A percentile compares a stretch with the other conserved stretches of the same genome.
Conservation (phyloP, 345 rosid genomes). For the Ceriops tagal region DNA sequence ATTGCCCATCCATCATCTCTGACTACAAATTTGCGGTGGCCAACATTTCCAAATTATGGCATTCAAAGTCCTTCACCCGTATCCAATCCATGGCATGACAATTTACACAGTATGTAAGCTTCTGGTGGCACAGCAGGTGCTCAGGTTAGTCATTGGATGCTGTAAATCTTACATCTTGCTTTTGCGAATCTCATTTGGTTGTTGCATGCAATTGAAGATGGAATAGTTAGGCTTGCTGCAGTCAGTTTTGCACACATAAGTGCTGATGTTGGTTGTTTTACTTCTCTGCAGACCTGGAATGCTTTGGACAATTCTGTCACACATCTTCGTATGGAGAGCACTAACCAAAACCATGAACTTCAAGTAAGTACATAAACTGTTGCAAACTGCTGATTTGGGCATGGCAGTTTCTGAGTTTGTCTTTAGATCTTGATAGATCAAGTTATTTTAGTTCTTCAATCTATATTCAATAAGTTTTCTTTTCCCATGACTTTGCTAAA, state of each 20-base stretch:
- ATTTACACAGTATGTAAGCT: slow-evolving; percentile 31
- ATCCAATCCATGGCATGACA: slow-evolving; percentile 50
- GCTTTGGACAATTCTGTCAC: slow-evolving; percentile 53
- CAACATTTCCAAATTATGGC: slow-evolving; percentile 38
- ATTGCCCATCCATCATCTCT: slow-evolving; percentile 41
- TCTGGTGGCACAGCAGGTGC: slow-evolving; percentile 25
- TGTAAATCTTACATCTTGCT: background rate
- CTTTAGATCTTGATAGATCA: slow-evolving; percentile 10
- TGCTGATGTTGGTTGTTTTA: slow-evolving; percentile 10
- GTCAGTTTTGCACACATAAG: background rate
- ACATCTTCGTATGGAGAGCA: slow-evolving; percentile 34
- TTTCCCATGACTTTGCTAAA: slow-evolving; percentile 34
- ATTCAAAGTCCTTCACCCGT: slow-evolving; percentile 34
- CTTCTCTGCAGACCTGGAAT: slow-evolving; percentile 67
- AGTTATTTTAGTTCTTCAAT: slow-evolving; percentile 9
- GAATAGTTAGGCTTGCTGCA: slow-evolving; percentile 17
- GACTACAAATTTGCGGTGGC: slow-evolving; percentile 47
- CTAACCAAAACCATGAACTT: slow-evolving; percentile 33
- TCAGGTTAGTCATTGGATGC: slow-evolving; percentile 40
- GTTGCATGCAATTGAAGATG: slow-evolving; percentile 16
- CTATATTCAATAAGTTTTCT: slow-evolving; percentile 22
- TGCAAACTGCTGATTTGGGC: slow-evolving; percentile 35
- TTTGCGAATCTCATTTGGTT: background rate
- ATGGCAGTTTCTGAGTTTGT: slow-evolving; percentile 42
- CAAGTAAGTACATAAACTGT: slow-evolving; percentile 31